Base-by-base conservation (phyloP, 768 basidiomycete genomes). In the Lactarius quietus region DNA sequence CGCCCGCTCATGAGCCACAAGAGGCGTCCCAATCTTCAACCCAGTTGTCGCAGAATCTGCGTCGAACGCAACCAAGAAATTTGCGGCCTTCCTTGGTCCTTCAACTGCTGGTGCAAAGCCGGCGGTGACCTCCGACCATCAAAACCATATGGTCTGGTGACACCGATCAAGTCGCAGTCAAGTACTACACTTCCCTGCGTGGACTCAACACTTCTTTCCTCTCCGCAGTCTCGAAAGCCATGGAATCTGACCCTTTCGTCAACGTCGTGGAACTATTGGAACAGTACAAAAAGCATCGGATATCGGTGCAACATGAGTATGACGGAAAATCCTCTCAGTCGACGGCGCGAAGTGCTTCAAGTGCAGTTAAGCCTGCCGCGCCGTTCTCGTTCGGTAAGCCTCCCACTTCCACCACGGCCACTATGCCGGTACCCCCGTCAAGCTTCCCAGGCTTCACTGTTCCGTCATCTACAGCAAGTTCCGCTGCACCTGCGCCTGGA, bases 151-250 rank as follows among this genome's bases (percentile, higher is more conserved):
- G 54, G 31, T 69, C 68, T 18, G 59, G 64, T 39, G 64, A 65
- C 18, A 51, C 64, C 0, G 68, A 70, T 15, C 69, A 69, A 15
- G 59, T 70, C 29, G 79, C 81, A 39, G 69, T 84, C 18, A 83
- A 83, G 59, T 90, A 87, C 72, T 90, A 85, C 76, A 83, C 77
- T 45, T 83, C 85, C 29, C 81, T 92, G n/a, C 86, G 90, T 39
- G 90, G 89, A 17, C 80, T 92, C 48, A 92, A 92, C 70, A 75
- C 82, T 38, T 89, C 88, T 3, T 78, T 92, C 65, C 72, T 88
- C 28, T 77, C 81, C n/a, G 80, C 83, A 17, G 73, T 90, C 61
- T 78, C 82, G 35, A 81, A 82, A 64, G 82, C 84, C 26, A 78
- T 89, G 26, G 83, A 88, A 57, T 77, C 81, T 18, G 89, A 92